Conservation (phyloP, 352 stramenopile genomes). For the Aphanomyces astaci region DNA sequence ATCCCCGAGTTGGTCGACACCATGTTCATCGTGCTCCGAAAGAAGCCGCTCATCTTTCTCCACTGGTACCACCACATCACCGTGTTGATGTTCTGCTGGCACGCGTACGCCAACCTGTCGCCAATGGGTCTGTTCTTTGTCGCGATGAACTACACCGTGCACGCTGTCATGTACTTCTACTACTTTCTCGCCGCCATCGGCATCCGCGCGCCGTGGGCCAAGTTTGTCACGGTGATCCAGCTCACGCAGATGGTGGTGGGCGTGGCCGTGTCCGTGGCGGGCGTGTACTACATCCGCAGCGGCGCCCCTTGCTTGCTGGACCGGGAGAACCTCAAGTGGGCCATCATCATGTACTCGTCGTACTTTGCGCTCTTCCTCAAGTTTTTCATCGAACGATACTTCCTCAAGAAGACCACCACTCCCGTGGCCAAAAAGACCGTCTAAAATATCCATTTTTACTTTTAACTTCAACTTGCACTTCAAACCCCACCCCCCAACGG, state of each 20-base stretch:
- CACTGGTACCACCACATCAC: conserved; percentile 99
- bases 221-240: conserved; percentile 85
- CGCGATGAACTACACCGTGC: conserved; percentile 97
- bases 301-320: conserved; percentile 63
- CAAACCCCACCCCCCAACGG: background rate
- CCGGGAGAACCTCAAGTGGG: conserved; percentile 80
- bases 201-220: conserved; percentile 65
- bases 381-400: conserved; percentile 87
- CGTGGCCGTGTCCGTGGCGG: conserved; percentile 57
- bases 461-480: background rate
- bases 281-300: conserved; percentile 74
- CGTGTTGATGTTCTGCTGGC: conserved; percentile 96
- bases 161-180: conserved; percentile 97
- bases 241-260: conserved; percentile 74
- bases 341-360: conserved; percentile 90
- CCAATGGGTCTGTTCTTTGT: conserved; percentile 94
- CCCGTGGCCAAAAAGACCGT: conserved; percentile 12
- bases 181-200: conserved; percentile 87
- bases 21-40: conserved; percentile 95
- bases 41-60: conserved; percentile 96
- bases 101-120: conserved; percentile 89
- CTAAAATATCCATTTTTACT: conserved; percentile 11
- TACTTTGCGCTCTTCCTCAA: conserved; percentile 92
- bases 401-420: conserved; percentile 31
- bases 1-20: conserved; percentile 93